Conservation (phyloP, 495 filamentous ascomycete species). For the Penicillium coprophilum region DNA sequence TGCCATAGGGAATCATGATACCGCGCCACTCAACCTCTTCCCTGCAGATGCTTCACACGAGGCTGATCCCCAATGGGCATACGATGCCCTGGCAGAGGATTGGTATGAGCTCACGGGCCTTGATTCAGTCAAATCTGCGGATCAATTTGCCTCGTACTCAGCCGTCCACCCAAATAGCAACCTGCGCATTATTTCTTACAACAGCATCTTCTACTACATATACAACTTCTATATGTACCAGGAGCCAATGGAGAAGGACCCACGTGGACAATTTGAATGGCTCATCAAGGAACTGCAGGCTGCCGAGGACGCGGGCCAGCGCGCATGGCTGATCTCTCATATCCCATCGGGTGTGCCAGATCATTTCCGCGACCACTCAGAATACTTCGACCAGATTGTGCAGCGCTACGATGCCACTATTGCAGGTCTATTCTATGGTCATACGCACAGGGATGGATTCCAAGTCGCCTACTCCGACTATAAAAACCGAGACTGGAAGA, state of each 20-base stretch:
- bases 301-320: conserved; percentile 49
- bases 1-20: conserved; percentile 57
- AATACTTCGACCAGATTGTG: conserved; percentile 56
- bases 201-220: conserved; percentile 58
- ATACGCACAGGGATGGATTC: conserved; percentile 58
- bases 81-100: conserved; percentile 44
- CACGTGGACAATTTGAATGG: conserved; percentile 49
- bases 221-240: conserved; percentile 55
- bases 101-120: conserved; percentile 50
- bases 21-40: conserved; percentile 52
- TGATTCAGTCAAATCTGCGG: conserved; percentile 31
- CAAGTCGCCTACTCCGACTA: conserved; percentile 54
- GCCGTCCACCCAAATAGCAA: conserved; percentile 39
- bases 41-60: conserved; percentile 36
- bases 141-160: conserved; percentile 52
- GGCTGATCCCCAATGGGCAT: conserved; percentile 50
- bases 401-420: conserved; percentile 53
- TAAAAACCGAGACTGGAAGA: conserved; percentile 29
- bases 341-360: conserved; percentile 50
- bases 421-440: conserved; percentile 56
- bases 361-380: conserved; percentile 51
- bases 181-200: conserved; percentile 57
- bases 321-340: conserved; percentile 56
- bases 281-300: conserved; percentile 50
- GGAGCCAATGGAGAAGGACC: conserved; percentile 49